phyloP scores from a whole-genome alignment of 2,329 filamentous ascomycete species.

The Fusarium fracticaudum region DNA sequence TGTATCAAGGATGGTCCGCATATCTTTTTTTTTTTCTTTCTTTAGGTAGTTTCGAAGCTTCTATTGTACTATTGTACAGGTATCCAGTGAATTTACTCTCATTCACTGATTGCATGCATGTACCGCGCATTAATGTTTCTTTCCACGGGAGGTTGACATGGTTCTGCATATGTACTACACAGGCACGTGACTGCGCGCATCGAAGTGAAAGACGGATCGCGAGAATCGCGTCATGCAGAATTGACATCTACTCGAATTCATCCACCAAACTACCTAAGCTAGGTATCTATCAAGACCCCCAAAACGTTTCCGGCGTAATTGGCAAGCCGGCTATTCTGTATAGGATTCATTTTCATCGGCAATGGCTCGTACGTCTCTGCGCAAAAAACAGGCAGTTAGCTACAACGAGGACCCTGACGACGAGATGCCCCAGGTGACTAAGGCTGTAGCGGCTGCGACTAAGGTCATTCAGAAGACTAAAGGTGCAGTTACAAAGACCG shows the following conservation, averaged over 20 bases:
- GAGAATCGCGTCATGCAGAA: constrained; percentile 34
- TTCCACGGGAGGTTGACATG: not conserved
- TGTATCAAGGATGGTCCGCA: not conserved
- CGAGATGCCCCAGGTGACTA: constrained; percentile 23
- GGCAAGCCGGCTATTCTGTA: not conserved
- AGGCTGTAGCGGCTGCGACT: constrained; percentile 30
- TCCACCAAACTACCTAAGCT: not conserved
- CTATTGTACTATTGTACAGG: not conserved
- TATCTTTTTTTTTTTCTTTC: not conserved
- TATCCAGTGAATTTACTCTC: not conserved
- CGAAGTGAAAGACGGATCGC: constrained; percentile 19
- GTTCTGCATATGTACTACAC: not conserved
- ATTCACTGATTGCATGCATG: not conserved
- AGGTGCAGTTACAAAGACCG: constrained; percentile 32
- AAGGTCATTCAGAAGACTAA: constrained; percentile 45
- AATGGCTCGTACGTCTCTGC: constrained; percentile 50
- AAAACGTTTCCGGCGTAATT: not conserved
- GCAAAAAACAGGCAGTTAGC: constrained; percentile 46
- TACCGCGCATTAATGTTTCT: not conserved
- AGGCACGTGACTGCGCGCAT: constrained; percentile 40
- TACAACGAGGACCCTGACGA: constrained; percentile 45
- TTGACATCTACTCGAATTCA: not conserved
- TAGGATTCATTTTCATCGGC: not conserved
- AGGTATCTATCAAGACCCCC: too few species aligned
- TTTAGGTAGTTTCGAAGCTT: not conserved